Conservation (phyloP, 805 yeast species). For the Candida rishiriensis region DNA sequence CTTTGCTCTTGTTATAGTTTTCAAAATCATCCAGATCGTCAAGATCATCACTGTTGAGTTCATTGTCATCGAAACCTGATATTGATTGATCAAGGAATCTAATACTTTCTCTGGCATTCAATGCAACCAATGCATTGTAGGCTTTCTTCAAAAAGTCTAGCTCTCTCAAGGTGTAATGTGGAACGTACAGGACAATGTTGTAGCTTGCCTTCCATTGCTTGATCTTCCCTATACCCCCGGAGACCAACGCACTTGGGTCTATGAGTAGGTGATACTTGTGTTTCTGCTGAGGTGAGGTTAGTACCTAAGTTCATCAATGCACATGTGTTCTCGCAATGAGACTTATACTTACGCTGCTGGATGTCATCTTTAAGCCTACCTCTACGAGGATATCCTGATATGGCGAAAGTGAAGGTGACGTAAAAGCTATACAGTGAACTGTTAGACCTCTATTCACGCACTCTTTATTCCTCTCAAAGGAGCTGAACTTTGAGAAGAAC, state of each 20-base stretch:
- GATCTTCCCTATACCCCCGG: slow-evolving; percentile 62
- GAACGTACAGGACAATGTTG: slow-evolving; percentile 42
- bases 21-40: slow-evolving; percentile 19
- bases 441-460: too few relatives aligned
- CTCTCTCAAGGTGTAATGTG: slow-evolving; percentile 54
- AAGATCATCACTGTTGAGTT: slow-evolving; percentile 1
- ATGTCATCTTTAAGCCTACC: neutral
- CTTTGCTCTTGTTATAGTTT: slow-evolving; percentile 15
- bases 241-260: slow-evolving; percentile 63
- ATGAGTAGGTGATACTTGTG: slow-evolving; percentile 39
- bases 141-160: slow-evolving; percentile 56
- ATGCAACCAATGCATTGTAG: slow-evolving; percentile 45
- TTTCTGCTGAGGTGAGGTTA: slow-evolving; percentile 2
- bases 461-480: too few relatives aligned
- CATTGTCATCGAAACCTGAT: slow-evolving; percentile 12
- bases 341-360: neutral
- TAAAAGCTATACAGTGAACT: too few relatives aligned
- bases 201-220: slow-evolving; percentile 53
- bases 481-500: too few relatives aligned
- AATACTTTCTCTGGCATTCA: slow-evolving; percentile 63
- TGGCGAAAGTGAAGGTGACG: too few relatives aligned
- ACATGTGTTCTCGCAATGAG: too few relatives aligned
- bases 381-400: too few relatives aligned
- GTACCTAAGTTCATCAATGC: neutral
- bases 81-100: slow-evolving; percentile 47